Conservation (phyloP, 2,329 filamentous ascomycete species). For the Thyridium curvatum region DNA sequence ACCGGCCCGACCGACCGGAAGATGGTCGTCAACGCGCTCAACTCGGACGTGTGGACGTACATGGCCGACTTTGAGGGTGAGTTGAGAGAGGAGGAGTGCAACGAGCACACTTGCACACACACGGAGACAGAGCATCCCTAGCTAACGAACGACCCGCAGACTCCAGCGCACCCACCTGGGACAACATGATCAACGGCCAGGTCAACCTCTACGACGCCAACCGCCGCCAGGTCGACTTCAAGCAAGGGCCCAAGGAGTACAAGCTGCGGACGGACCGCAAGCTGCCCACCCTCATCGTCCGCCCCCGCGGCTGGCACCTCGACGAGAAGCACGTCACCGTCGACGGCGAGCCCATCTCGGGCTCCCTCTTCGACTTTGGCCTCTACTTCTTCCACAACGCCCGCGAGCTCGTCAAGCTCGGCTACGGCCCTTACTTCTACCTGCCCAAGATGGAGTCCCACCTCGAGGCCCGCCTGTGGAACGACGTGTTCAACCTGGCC, state of each 20-base stretch:
- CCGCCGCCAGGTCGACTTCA: conserved; percentile 91
- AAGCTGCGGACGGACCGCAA: conserved; percentile 88
- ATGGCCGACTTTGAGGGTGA: conserved; percentile 98
- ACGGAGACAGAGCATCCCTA: conserved; percentile 6
- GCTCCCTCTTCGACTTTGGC: conserved; percentile 91
- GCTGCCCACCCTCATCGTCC: conserved; percentile 84
- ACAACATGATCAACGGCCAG: conserved; percentile 98
- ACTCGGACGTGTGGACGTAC: conserved; percentile 95
- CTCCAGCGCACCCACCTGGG: conserved; percentile 93
- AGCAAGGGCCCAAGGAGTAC: conserved; percentile 91
- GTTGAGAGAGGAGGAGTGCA: conserved; percentile 16
- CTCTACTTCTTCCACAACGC: conserved; percentile 99
- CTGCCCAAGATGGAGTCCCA: conserved; percentile 98
- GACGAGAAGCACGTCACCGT: conserved; percentile 98
- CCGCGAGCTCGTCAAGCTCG: conserved; percentile 74
- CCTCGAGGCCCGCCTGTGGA: conserved; percentile 95
- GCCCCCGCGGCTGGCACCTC: conserved; percentile 94
- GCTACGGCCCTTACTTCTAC: conserved; percentile 93
- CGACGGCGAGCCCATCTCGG: conserved; percentile 91
- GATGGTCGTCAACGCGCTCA: conserved; percentile 98
- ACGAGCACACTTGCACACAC: not conserved
- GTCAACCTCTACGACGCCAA: conserved; percentile 97
- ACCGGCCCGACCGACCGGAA: conserved; percentile 96
- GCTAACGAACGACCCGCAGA: conserved; percentile 45
- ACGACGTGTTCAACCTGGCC: conserved; percentile 92